A percentile compares a stretch with the other conserved stretches of the same genome.
phyloP scores from a whole-genome alignment of 805 yeast genomes.

The Barnettozyma populi region DNA sequence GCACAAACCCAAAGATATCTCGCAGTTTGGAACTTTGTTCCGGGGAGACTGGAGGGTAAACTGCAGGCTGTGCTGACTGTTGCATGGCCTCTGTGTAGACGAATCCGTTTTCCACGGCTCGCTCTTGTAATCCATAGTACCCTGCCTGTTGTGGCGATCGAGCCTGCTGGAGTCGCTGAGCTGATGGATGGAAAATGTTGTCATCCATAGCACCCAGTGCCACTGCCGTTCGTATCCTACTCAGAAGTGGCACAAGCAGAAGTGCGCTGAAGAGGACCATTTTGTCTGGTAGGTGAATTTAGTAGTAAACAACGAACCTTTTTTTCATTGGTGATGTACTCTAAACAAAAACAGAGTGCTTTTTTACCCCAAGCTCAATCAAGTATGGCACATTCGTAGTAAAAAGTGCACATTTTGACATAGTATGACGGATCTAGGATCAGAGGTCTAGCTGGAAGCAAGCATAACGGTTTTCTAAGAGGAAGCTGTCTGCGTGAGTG shows the following conservation, averaged over 20 bases:
- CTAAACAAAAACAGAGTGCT: too few species aligned
- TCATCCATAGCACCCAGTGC: neutral
- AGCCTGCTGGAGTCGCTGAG: neutral
- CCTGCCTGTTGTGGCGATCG: neutral
- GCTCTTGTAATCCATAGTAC: neutral
- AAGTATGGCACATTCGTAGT: too few species aligned
- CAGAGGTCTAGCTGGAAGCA: too few species aligned
- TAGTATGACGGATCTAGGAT: too few species aligned
- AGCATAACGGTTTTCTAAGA: too few species aligned
- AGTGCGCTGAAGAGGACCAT: neutral
- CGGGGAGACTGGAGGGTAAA: neutral
- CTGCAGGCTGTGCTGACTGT: neutral
- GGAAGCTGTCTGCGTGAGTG: too few species aligned
- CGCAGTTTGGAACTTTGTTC: neutral
- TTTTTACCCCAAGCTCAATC: too few species aligned
- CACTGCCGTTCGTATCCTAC: neutral
- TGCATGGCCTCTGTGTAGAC: conserved; percentile 5
- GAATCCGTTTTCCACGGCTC: neutral
- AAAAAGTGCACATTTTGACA: too few species aligned
- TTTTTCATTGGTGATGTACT: too few species aligned
- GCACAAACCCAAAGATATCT: conserved; percentile 7
- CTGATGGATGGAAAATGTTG: neutral
- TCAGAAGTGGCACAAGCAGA: neutral
- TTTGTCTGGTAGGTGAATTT: neutral
- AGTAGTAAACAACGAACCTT: too few species aligned